A percentile compares a stretch with the other conserved stretches of the same genome.
These are phyloP conservation scores for Coemansia sp. DNA, from an alignment of 371 early-diverging fungal genomes.

Conservation along the genomic window DNA sequence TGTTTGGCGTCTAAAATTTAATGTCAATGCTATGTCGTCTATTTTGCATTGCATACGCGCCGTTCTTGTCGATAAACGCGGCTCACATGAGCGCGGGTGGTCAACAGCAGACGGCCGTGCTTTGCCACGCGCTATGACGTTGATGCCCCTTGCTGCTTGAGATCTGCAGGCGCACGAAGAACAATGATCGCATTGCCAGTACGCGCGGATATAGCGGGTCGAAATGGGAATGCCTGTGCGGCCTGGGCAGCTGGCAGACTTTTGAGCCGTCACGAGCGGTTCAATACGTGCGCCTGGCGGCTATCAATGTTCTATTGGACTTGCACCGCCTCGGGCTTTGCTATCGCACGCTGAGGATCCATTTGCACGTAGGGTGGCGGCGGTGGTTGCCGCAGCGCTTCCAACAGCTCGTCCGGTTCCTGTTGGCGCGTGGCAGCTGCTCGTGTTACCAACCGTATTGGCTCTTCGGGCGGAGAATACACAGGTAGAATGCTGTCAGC, in stretches of 20 bases:
- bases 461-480: constrained; percentile 12
- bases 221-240: neutral
- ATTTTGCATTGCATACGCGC: neutral
- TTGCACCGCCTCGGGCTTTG: neutral
- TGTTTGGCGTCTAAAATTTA: too few relatives aligned
- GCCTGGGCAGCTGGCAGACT: neutral
- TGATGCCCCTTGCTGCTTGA: neutral
- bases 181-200: neutral
- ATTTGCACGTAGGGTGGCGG: constrained; percentile 13
- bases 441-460: neutral
- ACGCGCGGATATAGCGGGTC: neutral
- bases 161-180: neutral
- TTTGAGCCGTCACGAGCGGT: too few relatives aligned
- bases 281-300: too few relatives aligned
- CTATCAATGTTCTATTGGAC: neutral
- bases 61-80: neutral
- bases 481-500: constrained; percentile 5
- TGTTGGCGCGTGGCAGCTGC: constrained; percentile 8
- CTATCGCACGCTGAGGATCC: neutral
- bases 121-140: constrained; percentile 1
- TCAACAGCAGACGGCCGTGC: neutral
- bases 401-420: neutral
- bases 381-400: neutral
- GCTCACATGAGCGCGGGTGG: neutral
- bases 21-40: neutral